A percentile compares a stretch with the other conserved stretches of the same genome.
Evolutionary conservation across 192 early-diverging fungal species (phyloP).

Genomic region (Backusella mclennaniae): DNA sequence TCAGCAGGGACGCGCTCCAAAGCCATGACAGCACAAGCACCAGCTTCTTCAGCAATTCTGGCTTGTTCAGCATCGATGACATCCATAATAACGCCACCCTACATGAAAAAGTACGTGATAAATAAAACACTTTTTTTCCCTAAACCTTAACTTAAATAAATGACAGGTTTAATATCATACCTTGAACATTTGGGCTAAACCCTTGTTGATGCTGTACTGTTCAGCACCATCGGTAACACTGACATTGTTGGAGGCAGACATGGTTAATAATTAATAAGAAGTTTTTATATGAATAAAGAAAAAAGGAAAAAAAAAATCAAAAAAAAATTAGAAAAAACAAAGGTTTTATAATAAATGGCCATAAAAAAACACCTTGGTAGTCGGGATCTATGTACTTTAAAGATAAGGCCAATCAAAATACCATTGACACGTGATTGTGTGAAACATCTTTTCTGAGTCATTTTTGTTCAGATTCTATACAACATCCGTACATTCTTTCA

Average conservation of each 20-base stretch:
- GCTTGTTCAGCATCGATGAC: slow-evolving; percentile 97
- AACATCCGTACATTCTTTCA: background rate
- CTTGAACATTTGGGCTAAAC: slow-evolving; percentile 98
- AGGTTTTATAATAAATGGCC: background rate
- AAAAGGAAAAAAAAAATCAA: background rate
- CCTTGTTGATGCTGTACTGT: slow-evolving; percentile 86
- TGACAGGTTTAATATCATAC: slow-evolving; percentile 38
- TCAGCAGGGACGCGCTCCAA: slow-evolving; percentile 98
- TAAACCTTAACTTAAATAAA: slow-evolving; percentile 9
- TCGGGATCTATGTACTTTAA: background rate
- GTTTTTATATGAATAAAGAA: background rate
- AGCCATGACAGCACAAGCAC: slow-evolving; percentile 97
- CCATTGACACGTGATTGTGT: slow-evolving; percentile 17
- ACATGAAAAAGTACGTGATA: background rate
- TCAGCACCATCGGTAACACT: background rate
- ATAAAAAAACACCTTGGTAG: background rate
- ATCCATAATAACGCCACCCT: slow-evolving; percentile 99
- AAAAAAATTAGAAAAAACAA: background rate
- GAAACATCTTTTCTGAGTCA: slow-evolving; percentile 20
- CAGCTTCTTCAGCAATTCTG: slow-evolving; percentile 94
- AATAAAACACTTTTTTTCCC: background rate
- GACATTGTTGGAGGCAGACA: slow-evolving; percentile 3
- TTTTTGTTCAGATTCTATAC: background rate
- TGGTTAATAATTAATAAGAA: background rate
- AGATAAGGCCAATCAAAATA: background rate